A percentile compares a stretch with the other conserved stretches of the same genome.
Conservation (phyloP, 1,284 basidiomycete species). For the Thelephora terrestris region DNA sequence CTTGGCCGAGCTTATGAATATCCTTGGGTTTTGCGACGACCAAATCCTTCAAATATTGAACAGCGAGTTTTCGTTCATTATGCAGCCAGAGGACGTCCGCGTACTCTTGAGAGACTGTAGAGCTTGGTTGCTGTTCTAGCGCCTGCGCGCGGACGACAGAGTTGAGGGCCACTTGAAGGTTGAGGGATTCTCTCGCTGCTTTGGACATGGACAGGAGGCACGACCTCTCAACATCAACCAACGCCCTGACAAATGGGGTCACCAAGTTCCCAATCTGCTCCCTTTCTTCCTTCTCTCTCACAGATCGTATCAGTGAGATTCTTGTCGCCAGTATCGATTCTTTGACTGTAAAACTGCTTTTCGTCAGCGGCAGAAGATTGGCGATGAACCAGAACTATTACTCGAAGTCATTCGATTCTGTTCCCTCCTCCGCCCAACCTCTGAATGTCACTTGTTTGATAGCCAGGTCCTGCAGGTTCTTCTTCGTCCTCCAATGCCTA, state of each 20-base stretch:
- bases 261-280: constrained; percentile 64
- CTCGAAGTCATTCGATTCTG: constrained; percentile 54
- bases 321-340: constrained; percentile 80
- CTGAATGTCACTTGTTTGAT: constrained; percentile 24
- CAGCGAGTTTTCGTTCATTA: constrained; percentile 76
- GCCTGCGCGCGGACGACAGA: constrained; percentile 69
- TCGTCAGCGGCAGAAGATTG: not conserved
- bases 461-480: constrained; percentile 28
- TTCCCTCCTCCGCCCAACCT: constrained; percentile 34
- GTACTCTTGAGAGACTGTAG: constrained; percentile 70
- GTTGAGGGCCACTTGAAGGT: constrained; percentile 80
- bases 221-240: constrained; percentile 56
- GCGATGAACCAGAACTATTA: constrained; percentile 26
- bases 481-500: constrained; percentile 38
- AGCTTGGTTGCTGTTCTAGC: constrained; percentile 38
- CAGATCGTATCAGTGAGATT: constrained; percentile 69
- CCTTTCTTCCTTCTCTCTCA: constrained; percentile 51
- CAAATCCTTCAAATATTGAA: constrained; percentile 59
- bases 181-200: constrained; percentile 61
- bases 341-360: constrained; percentile 58
- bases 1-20: constrained; percentile 6
- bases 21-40: constrained; percentile 16
- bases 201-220: constrained; percentile 69
- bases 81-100: constrained; percentile 87
- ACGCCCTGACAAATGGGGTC: constrained; percentile 40